phyloP scores from a whole-genome alignment of 257 asterid species.

The Gardenia jasminoides region DNA sequence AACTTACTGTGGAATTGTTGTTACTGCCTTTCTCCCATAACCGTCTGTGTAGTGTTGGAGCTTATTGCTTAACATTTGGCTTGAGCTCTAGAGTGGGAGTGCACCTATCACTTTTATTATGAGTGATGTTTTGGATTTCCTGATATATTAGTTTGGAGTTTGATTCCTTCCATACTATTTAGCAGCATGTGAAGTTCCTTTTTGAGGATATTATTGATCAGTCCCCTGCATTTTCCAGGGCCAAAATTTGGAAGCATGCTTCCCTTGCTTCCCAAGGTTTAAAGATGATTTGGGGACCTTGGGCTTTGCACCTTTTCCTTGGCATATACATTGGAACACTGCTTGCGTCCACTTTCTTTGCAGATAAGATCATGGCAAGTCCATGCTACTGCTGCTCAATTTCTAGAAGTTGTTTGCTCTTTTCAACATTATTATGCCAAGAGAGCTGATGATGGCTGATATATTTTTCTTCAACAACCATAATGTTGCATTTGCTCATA shows the following conservation, averaged over 20 bases:
- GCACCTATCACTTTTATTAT: neutral
- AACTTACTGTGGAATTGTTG: neutral
- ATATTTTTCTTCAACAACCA: neutral
- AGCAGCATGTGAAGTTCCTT: slow-evolving; percentile 32
- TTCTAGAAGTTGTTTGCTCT: neutral
- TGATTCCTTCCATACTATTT: slow-evolving; percentile 25
- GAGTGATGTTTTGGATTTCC: slow-evolving; percentile 4
- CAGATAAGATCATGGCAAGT: slow-evolving; percentile 43
- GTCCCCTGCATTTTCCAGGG: slow-evolving; percentile 66
- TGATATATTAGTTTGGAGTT: slow-evolving; percentile 13
- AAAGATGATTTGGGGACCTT: slow-evolving; percentile 39
- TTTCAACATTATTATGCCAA: neutral
- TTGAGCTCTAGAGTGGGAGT: neutral
- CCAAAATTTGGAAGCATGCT: slow-evolving; percentile 51
- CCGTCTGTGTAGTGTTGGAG: neutral
- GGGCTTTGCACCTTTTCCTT: slow-evolving; percentile 45
- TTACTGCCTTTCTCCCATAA: neutral
- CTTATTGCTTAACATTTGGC: neutral
- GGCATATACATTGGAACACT: slow-evolving; percentile 43
- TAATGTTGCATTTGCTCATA: neutral
- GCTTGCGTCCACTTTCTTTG: slow-evolving; percentile 36
- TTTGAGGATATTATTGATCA: slow-evolving; percentile 38
- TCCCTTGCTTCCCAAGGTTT: slow-evolving; percentile 58
- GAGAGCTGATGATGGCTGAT: slow-evolving; percentile 3
- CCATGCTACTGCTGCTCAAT: slow-evolving; percentile 33